phyloP scores from a whole-genome alignment of 2,329 filamentous ascomycete species.

The Ascochyta rabiei region DNA sequence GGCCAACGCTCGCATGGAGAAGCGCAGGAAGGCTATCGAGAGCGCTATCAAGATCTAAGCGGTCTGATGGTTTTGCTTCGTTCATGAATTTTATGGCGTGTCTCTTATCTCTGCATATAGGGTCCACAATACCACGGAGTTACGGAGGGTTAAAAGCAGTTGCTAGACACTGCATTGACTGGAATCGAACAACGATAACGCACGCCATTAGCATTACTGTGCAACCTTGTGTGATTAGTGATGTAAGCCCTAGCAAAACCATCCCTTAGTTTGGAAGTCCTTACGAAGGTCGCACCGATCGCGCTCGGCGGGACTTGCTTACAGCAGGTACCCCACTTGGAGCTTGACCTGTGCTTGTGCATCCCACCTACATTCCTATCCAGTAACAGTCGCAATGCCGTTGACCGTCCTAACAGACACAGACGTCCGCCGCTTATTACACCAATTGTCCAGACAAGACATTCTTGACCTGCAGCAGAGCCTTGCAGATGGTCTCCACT shows the following conservation, averaged over 20 bases:
- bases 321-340: constrained; percentile 6
- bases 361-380: constrained; percentile 10
- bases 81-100: constrained; percentile 46
- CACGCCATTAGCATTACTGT: constrained; percentile 37
- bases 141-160: constrained; percentile 49
- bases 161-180: constrained; percentile 42
- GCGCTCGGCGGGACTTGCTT: neutral
- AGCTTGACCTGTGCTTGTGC: constrained; percentile 1
- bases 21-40: constrained; percentile 95
- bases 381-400: constrained; percentile 53
- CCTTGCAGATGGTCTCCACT: constrained; percentile 65
- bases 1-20: constrained; percentile 77
- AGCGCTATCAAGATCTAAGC: constrained; percentile 95
- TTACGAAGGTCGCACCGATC: neutral
- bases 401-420: constrained; percentile 64
- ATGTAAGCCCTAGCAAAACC: constrained; percentile 19
- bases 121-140: constrained; percentile 48
- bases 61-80: constrained; percentile 31
- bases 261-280: neutral
- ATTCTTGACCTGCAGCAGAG: constrained; percentile 62
- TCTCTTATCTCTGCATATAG: constrained; percentile 50
- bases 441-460: constrained; percentile 62
- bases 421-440: constrained; percentile 62
- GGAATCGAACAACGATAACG: constrained; percentile 44
- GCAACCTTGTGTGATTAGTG: constrained; percentile 24